These are phyloP conservation scores for Parascedosporium putredinis DNA, from an alignment of 2,329 filamentous ascomycete species.

Conservation along the genomic window DNA sequence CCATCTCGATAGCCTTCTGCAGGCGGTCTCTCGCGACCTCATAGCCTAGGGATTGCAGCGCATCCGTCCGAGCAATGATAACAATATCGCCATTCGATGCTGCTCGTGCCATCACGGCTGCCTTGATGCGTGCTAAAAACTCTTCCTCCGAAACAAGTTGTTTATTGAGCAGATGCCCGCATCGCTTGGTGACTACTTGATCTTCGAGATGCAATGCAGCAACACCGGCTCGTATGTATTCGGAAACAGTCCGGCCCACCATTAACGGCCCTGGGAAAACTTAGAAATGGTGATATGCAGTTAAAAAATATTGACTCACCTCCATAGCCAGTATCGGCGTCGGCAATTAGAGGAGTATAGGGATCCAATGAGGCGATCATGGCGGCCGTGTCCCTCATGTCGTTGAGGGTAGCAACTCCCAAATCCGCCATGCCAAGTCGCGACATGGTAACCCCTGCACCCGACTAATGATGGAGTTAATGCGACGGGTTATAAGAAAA, in stretches of 20 bases:
- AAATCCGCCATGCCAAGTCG: conserved; percentile 53
- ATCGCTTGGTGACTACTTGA: conserved; percentile 54
- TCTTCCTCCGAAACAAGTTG: conserved; percentile 40
- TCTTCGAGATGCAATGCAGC: conserved; percentile 54
- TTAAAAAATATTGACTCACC: conserved; percentile 17
- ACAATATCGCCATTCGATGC: conserved; percentile 45
- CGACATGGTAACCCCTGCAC: conserved; percentile 51
- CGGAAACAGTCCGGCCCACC: conserved; percentile 41
- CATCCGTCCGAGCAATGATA: conserved; percentile 55
- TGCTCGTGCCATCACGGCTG: conserved; percentile 39
- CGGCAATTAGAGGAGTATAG: conserved; percentile 46
- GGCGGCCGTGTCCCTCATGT: conserved; percentile 53
- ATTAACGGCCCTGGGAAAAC: conserved; percentile 25
- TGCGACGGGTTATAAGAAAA: no score
- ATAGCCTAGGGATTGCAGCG: conserved; percentile 45
- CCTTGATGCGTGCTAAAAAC: conserved; percentile 45
- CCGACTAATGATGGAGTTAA: no score
- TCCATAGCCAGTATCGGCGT: conserved; percentile 50
- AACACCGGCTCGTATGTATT: conserved; percentile 43
- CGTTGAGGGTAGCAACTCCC: conserved; percentile 48
- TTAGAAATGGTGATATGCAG: neutral
- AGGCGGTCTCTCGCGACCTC: conserved; percentile 43
- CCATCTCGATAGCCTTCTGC: conserved; percentile 36
- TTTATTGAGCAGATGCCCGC: conserved; percentile 54
- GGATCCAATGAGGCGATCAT: conserved; percentile 54